Percentiles rank a stretch among this genome's conserved stretches.
Evolutionary conservation across 1,284 basidiomycete genomes (phyloP).

Genomic region (Irpex sp.): DNA sequence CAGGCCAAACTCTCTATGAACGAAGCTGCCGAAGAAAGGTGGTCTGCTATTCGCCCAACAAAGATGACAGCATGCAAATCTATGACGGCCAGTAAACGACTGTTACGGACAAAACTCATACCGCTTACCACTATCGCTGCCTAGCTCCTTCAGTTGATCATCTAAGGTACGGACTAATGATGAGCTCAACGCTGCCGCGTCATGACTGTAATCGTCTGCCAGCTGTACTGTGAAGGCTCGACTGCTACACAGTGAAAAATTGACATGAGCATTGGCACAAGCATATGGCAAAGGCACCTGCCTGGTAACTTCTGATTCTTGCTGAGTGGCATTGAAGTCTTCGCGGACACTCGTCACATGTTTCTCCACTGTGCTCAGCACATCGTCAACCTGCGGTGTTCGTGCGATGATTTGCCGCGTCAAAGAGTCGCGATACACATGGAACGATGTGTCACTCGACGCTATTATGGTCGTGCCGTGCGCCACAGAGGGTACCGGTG

Average conservation of each 20-base stretch:
- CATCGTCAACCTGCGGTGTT: constrained; percentile 52
- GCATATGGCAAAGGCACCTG: constrained; percentile 19
- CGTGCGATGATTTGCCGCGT: constrained; percentile 58
- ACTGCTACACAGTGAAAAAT: constrained; percentile 31
- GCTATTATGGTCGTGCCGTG: constrained; percentile 26
- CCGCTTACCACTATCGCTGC: constrained; percentile 3
- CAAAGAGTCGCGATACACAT: constrained; percentile 52
- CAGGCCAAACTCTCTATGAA: constrained; percentile 46
- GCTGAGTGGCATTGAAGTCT: constrained; percentile 51
- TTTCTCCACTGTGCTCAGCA: constrained; percentile 55
- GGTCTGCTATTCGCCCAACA: constrained; percentile 39
- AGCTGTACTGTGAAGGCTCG: constrained; percentile 30
- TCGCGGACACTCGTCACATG: constrained; percentile 51
- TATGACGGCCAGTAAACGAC: not conserved
- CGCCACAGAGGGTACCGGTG: constrained; percentile 45
- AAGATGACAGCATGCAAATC: constrained; percentile 33
- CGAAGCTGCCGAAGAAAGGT: constrained; percentile 37
- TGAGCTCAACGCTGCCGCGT: constrained; percentile 42
- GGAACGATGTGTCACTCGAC: constrained; percentile 44
- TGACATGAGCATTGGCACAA: not conserved
- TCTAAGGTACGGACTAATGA: constrained; percentile 38
- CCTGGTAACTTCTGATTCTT: constrained; percentile 33
- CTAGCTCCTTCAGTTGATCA: constrained; percentile 26
- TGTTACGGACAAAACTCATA: not conserved
- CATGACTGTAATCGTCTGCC: constrained; percentile 39